Percentiles rank a stretch among this genome's conserved stretches.
These are phyloP conservation scores for Colletotrichum zoysiae DNA, from an alignment of 2,329 filamentous ascomycete species.

Conservation along the genomic window DNA sequence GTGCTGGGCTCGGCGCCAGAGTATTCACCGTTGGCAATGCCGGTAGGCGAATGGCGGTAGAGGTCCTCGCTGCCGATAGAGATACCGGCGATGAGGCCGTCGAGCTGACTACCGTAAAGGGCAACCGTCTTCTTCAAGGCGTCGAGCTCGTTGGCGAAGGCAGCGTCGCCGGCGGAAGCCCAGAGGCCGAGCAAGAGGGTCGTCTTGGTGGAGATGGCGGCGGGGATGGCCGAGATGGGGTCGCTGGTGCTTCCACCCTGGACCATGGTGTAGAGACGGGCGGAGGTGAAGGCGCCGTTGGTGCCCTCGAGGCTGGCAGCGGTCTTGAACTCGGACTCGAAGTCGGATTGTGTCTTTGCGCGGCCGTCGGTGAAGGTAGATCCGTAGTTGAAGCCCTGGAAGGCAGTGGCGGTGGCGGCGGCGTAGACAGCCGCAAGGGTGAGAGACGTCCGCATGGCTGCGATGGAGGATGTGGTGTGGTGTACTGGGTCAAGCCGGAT, in stretches of 20 bases:
- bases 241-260: conserved; percentile 75
- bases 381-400: conserved; percentile 82
- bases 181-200: conserved; percentile 86
- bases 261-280: conserved; percentile 81
- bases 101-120: conserved; percentile 76
- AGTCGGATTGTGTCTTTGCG: conserved; percentile 73
- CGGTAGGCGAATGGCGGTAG: conserved; percentile 81
- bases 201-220: conserved; percentile 85
- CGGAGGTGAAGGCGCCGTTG: conserved; percentile 72
- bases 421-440: conserved; percentile 47
- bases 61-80: conserved; percentile 90
- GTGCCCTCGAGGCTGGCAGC: conserved; percentile 75
- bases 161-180: conserved; percentile 75
- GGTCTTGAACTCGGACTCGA: conserved; percentile 76
- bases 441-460: conserved; percentile 34
- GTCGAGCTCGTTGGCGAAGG: conserved; percentile 78
- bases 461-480: neutral
- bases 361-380: conserved; percentile 70
- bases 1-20: conserved; percentile 72
- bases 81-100: conserved; percentile 80
- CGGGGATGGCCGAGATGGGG: conserved; percentile 80
- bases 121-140: conserved; percentile 78
- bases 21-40: conserved; percentile 72
- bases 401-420: conserved; percentile 53
- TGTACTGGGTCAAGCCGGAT: neutral